Percentiles rank a stretch among this genome's conserved stretches.
Conservation (phyloP, 2,329 filamentous ascomycete species). For the Phoma sp. region DNA sequence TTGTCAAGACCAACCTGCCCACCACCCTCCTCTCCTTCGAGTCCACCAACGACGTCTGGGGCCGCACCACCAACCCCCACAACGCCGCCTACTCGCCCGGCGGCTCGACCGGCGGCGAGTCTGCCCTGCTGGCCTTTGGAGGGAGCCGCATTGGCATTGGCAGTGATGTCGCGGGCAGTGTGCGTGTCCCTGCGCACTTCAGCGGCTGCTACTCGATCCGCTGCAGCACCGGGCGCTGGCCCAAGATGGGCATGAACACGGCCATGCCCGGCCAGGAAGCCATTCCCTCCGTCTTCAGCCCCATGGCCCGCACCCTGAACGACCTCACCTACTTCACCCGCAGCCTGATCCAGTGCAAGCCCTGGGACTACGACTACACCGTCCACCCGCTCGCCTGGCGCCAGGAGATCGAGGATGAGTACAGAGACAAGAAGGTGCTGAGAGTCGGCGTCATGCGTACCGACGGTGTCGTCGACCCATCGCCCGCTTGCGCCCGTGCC, state of each 20-base stretch:
- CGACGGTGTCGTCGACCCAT: slow-evolving; percentile 83
- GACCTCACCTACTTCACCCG: slow-evolving; percentile 86
- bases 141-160: slow-evolving; percentile 87
- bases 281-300: slow-evolving; percentile 85
- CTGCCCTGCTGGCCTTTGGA: slow-evolving; percentile 79
- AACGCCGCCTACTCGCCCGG: slow-evolving; percentile 84
- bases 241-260: slow-evolving; percentile 80
- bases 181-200: slow-evolving; percentile 86
- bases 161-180: slow-evolving; percentile 88
- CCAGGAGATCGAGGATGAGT: slow-evolving; percentile 64
- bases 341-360: slow-evolving; percentile 77
- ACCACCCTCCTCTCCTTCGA: slow-evolving; percentile 88
- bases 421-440: slow-evolving; percentile 66
- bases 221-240: slow-evolving; percentile 90
- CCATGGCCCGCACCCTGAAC: slow-evolving; percentile 85
- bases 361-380: slow-evolving; percentile 87
- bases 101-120: slow-evolving; percentile 86
- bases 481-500: slow-evolving; percentile 81
- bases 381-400: slow-evolving; percentile 88
- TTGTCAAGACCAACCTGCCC: slow-evolving; percentile 90
- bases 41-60: slow-evolving; percentile 81
- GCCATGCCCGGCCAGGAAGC: slow-evolving; percentile 94
- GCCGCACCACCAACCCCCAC: slow-evolving; percentile 81
- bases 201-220: slow-evolving; percentile 86
- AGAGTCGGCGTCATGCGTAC: slow-evolving; percentile 78